A percentile compares a stretch with the other conserved stretches of the same genome.
These are phyloP conservation scores for Sclerotinia sclerotiorum DNA, from an alignment of 2,329 filamentous ascomycete genomes.

Conservation along the genomic window DNA sequence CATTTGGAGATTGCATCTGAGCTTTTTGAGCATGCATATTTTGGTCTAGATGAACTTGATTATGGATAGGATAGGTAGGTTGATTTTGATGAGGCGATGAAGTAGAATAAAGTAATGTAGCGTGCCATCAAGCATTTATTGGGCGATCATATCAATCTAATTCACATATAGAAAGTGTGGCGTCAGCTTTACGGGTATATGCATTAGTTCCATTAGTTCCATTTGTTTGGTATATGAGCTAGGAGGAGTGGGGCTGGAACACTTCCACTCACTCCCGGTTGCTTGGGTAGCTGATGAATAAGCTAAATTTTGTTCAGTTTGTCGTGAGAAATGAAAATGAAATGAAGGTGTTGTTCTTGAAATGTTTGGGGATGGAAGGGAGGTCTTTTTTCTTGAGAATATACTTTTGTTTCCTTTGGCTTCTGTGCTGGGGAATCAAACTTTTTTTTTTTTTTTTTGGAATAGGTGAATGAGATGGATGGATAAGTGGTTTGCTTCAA, in stretches of 20 bases:
- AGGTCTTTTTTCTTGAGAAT: not conserved
- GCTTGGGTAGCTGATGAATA: not conserved
- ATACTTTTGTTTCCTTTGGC: too few relatives aligned
- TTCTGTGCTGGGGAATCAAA: not conserved
- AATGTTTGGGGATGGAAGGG: not conserved
- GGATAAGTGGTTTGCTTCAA: not conserved
- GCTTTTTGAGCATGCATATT: not conserved
- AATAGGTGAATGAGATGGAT: too few relatives aligned
- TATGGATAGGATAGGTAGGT: too few relatives aligned
- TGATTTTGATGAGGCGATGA: not conserved
- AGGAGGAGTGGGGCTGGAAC: not conserved
- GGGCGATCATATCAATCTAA: not conserved
- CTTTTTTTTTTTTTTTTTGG: not conserved
- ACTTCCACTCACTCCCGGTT: conserved; percentile 8
- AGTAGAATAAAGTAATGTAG: not conserved
- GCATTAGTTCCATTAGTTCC: conserved; percentile 12
- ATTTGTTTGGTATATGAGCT: conserved; percentile 3
- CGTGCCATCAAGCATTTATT: not conserved
- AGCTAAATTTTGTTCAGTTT: conserved; percentile 1
- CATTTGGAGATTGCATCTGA: not conserved
- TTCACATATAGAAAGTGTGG: not conserved
- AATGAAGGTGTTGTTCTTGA: not conserved
- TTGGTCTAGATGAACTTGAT: not conserved
- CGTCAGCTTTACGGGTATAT: conserved; percentile 4
- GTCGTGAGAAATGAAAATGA: not conserved